These are phyloP conservation scores for Tetragonia tetragonoides DNA, from an alignment of 148 eudicot species.

Conservation along the genomic window DNA sequence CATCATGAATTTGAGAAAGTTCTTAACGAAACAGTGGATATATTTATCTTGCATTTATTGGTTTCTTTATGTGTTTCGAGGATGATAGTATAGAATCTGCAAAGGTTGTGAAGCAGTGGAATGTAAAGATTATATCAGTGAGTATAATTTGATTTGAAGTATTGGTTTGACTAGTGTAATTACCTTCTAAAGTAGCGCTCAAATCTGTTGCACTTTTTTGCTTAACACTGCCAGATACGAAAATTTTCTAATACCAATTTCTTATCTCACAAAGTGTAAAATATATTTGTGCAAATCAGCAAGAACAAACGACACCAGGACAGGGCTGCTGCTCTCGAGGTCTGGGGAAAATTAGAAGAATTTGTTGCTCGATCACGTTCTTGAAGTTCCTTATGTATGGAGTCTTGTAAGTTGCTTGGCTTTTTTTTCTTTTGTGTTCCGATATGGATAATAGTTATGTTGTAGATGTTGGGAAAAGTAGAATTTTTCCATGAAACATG, in stretches of 20 bases:
- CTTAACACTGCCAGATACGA: neutral
- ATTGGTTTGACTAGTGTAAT: neutral
- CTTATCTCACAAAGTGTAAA: neutral
- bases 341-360: conserved; percentile 87
- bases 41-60: conserved; percentile 55
- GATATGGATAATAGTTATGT: neutral
- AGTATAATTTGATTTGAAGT: conserved; percentile 23
- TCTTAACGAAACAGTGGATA: neutral
- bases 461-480: neutral
- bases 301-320: conserved; percentile 95
- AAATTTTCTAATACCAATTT: neutral
- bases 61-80: conserved; percentile 90
- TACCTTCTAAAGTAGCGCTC: neutral
- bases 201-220: neutral
- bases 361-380: conserved; percentile 73
- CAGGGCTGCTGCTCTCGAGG: conserved; percentile 94
- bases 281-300: conserved; percentile 60
- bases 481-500: neutral
- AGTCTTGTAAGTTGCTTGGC: conserved; percentile 18
- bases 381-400: conserved; percentile 35
- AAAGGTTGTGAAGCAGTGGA: conserved; percentile 87
- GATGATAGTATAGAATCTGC: conserved; percentile 97
- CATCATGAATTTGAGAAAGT: no score
- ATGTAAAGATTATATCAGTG: conserved; percentile 93
- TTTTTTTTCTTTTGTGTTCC: neutral